Evolutionary conservation across 495 filamentous ascomycete species (phyloP).

Genomic region (Talaromyces borbonicus): DNA sequence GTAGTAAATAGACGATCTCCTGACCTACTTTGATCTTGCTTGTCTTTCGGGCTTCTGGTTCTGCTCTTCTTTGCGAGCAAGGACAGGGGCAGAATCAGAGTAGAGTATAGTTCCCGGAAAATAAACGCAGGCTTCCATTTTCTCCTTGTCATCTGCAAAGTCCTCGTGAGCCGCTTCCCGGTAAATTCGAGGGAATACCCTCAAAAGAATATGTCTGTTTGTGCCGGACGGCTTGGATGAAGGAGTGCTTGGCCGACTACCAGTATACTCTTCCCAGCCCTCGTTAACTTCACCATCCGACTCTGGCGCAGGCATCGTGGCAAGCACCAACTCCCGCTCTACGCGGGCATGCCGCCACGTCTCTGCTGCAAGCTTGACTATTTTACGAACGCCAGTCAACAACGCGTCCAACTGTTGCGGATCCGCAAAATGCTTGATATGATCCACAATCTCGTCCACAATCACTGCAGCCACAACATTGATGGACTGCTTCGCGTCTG

Average conservation of each 20-base stretch:
- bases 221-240: slow-evolving; percentile 11
- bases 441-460: slow-evolving; percentile 50
- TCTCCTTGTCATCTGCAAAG: slow-evolving; percentile 33
- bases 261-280: slow-evolving; percentile 37
- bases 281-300: slow-evolving; percentile 28
- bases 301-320: slow-evolving; percentile 42
- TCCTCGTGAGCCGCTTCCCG: slow-evolving; percentile 48
- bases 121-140: slow-evolving; percentile 36
- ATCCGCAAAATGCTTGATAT: slow-evolving; percentile 49
- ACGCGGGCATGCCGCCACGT: slow-evolving; percentile 56
- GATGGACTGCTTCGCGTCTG: slow-evolving; percentile 51
- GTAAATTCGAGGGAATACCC: slow-evolving; percentile 45
- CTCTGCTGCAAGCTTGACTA: slow-evolving; percentile 55
- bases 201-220: slow-evolving; percentile 36
- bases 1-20: too few relatives aligned
- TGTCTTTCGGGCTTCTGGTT: slow-evolving; percentile 16
- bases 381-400: slow-evolving; percentile 39
- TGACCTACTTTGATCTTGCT: not conserved
- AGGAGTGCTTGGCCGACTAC: slow-evolving; percentile 15
- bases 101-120: slow-evolving; percentile 43
- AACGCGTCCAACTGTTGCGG: slow-evolving; percentile 44
- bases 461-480: slow-evolving; percentile 50
- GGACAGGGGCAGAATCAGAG: slow-evolving; percentile 43
- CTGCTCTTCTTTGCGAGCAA: slow-evolving; percentile 40
- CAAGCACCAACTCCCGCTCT: slow-evolving; percentile 50